Base-by-base conservation (phyloP, 108 stramenopile species). In the Skeletonema grethae region DNA sequence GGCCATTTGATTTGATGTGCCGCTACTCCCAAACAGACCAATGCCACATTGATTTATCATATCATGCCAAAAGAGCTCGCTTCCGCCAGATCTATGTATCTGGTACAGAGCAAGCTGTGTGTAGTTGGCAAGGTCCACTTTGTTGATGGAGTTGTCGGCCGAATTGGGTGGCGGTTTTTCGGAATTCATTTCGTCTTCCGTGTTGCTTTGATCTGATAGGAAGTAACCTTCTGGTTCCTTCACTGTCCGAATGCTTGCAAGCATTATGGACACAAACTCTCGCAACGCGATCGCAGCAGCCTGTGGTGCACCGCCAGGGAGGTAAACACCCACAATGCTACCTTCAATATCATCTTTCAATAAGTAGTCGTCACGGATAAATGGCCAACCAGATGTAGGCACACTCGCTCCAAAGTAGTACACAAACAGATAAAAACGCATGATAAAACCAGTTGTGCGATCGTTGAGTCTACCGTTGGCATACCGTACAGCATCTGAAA, bases 21-120 rank as follows among this genome's bases (percentile, higher is more conserved):
- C 35, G 50, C 84, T 76, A 35, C 73, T 73, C 28, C 86, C 88
- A 65, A 95, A 95, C 43, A 95, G 65, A 31, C 86, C 87, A 31
- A 13, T 31, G 4, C 91, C 94, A 67, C 91, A 92, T 7, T 80
- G 74, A 71, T 84, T 84, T 50, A 90, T 91, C 94, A 95, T 92
- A 67, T 95, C 94, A 67, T 92, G 84, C 94, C 94, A 95, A 70
- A 95, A 95, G 3, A 95, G 72, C 67, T 95, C 94, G 55, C 88
- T 91, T 8, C 94, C 94, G 5, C 94, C 94, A 20, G 90, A 88
- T 70, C 94, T 83, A 57, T 88, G 76, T 31, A 95, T 86, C 62
- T 95, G 91, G 67, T 91, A 90, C 61, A 91, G 59, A 5, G 91
- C 94, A n/a, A 95, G 84, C 64, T 95, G 88, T 7, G 90, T 82